A percentile compares a stretch with the other conserved stretches of the same genome.
phyloP scores from a whole-genome alignment of 139 green algal genomes.

The Chlorella vulgaris region DNA sequence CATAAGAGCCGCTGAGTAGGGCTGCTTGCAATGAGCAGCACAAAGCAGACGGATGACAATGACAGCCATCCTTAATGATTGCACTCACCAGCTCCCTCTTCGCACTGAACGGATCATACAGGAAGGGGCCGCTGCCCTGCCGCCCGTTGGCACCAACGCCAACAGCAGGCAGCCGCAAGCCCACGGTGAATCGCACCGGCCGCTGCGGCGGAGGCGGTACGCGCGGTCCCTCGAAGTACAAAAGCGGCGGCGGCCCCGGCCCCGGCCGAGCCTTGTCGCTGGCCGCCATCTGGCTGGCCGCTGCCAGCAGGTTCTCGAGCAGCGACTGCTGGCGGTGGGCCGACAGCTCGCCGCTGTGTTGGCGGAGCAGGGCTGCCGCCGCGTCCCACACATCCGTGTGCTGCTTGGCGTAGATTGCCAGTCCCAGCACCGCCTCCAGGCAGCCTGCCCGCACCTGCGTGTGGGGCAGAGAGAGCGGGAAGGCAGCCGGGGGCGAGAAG shows the following conservation, averaged over 20 bases:
- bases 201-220: conserved; percentile 29
- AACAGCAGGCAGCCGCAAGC: neutral
- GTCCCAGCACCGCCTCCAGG: conserved; percentile 56
- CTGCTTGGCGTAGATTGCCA: conserved; percentile 55
- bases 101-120: conserved; percentile 71
- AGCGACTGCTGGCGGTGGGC: conserved; percentile 56
- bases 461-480: neutral
- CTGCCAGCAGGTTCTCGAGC: conserved; percentile 58
- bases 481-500: neutral
- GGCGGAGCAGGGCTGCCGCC: conserved; percentile 65
- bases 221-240: conserved; percentile 39
- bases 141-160: neutral
- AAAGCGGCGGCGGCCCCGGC: conserved; percentile 47
- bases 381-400: conserved; percentile 78
- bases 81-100: conserved; percentile 35
- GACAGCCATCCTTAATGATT: neutral
- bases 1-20: neutral
- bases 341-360: conserved; percentile 59
- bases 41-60: neutral
- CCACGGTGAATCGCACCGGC: conserved; percentile 9
- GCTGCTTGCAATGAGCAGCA: no score
- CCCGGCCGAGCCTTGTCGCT: conserved; percentile 31
- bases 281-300: conserved; percentile 50
- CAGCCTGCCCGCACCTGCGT: conserved; percentile 43
- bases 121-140: conserved; percentile 59